A percentile compares a stretch with the other conserved stretches of the same genome.
Conservation (phyloP, 305 asterid species). For the Stenogyne calaminthoides region DNA sequence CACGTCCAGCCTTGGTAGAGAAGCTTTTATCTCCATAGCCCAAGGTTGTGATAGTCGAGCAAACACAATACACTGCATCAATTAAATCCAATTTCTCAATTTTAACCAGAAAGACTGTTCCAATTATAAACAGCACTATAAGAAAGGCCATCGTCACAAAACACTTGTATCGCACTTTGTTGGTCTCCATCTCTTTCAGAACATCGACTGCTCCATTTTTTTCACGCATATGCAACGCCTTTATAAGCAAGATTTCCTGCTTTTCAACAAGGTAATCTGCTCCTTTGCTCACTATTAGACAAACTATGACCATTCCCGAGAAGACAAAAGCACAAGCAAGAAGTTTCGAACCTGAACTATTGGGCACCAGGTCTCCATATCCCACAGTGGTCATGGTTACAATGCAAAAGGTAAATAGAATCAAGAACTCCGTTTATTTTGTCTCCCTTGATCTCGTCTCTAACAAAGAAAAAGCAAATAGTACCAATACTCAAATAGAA, state of each 20-base stretch:
- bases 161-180: slow-evolving; percentile 65
- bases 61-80: slow-evolving; percentile 85
- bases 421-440: slow-evolving; percentile 69
- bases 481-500: slow-evolving; percentile 64
- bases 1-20: slow-evolving; percentile 84
- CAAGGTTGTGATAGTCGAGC: slow-evolving; percentile 81
- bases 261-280: slow-evolving; percentile 85
- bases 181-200: slow-evolving; percentile 57
- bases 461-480: slow-evolving; percentile 61
- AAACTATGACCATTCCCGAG: slow-evolving; percentile 83
- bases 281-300: slow-evolving; percentile 66
- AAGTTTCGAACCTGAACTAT: slow-evolving; percentile 58
- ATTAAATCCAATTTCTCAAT: slow-evolving; percentile 60
- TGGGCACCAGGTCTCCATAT: slow-evolving; percentile 94
- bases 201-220: slow-evolving; percentile 46
- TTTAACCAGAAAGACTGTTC: slow-evolving; percentile 52
- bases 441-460: slow-evolving; percentile 60
- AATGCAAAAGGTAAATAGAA: slow-evolving; percentile 83
- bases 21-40: slow-evolving; percentile 95
- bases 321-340: slow-evolving; percentile 86
- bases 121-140: slow-evolving; percentile 47
- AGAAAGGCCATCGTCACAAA: slow-evolving; percentile 38
- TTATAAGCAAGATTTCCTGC: slow-evolving; percentile 66
- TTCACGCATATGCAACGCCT: slow-evolving; percentile 55
- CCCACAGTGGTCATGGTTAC: slow-evolving; percentile 98